Evolutionary conservation across 2,329 filamentous ascomycete genomes (phyloP), one percentile per base, ranked within the genome.

Genomic region (Colletotrichum simmondsii): DNA sequence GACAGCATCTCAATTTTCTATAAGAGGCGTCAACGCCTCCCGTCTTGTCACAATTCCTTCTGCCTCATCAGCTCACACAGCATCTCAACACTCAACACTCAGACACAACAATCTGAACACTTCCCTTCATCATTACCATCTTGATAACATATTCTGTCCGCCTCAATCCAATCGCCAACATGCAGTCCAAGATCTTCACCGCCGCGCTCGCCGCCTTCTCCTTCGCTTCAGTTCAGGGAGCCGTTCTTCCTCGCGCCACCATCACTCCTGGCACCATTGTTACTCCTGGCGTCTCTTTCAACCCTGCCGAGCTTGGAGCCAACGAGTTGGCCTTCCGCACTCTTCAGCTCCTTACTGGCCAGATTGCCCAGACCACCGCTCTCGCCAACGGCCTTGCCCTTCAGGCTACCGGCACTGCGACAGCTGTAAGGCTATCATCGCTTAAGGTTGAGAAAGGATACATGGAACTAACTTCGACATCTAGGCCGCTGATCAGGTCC

Each of bases 131-230:
- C 4, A 37, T 12, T 42, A 3, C 32, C 10, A 10, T 16, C 6
- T 42, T 24, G 2, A 26, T 22, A 60, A 46, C 16, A 24, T 4
- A 56, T n/a, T 19, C 32, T 37, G 5, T 49, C 19, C 8, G 19
- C 16, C 14, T 2, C 16, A 4, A 11, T 8, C 12, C 28, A 60
- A n/a, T 3, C 46, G 19, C 46, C 68, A 73, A 57, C 4, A 75
- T 76, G 75, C 67, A 75, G 61, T 65, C 61, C 62, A 74, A 71
- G 63, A 49, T 75, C 46, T 35, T 72, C 68, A 30, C 64, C 49
- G 68, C 65, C 22, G 65, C 71, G 14, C 28, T 75, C 52, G 73
- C 75, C 42, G 62, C 68, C n/a, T 24, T 75, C 26, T 61, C 74
- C 35, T 19, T 75, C 35, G 24, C 73, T 42, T 52, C 66, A 2